Conservation (phyloP, 2,329 filamentous ascomycete species). For the Chrysoporthe austroafricana region DNA sequence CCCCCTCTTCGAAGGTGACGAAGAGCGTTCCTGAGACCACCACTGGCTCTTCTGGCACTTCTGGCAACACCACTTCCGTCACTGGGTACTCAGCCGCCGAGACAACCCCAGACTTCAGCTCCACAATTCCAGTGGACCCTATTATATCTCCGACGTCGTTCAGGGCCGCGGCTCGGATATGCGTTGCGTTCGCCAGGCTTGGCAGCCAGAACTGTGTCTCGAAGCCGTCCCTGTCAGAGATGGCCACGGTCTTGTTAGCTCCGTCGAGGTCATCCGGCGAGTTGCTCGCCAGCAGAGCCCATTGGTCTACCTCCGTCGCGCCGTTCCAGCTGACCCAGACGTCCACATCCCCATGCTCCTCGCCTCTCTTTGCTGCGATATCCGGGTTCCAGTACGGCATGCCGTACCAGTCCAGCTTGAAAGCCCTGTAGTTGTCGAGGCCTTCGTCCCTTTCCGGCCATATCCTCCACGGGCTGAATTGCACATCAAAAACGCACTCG, state of each 20-base stretch:
- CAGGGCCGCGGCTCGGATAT: constrained; percentile 27
- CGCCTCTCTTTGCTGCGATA: constrained; percentile 28
- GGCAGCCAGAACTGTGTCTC: constrained; percentile 14
- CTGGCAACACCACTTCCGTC: background rate
- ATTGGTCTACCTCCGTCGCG: constrained; percentile 35
- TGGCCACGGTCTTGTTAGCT: background rate
- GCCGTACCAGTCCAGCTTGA: constrained; percentile 35
- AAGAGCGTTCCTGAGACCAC: background rate
- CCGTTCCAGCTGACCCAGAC: constrained; percentile 40
- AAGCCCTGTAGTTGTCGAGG: constrained; percentile 32
- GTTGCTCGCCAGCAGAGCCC: constrained; percentile 14
- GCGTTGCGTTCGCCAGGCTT: background rate
- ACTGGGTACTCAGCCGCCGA: constrained; percentile 6
- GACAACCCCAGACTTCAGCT: constrained; percentile 9
- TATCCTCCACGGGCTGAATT: constrained; percentile 40
- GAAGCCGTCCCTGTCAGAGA: background rate
- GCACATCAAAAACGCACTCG: constrained; percentile 45
- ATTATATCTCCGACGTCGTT: constrained; percentile 25
- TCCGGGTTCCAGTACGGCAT: constrained; percentile 32
- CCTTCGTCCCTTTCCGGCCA: constrained; percentile 19
- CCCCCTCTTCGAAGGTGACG: background rate
- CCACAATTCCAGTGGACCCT: constrained; percentile 27
- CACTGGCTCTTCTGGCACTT: too few relatives aligned
- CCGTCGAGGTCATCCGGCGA: constrained; percentile 1
- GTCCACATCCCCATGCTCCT: constrained; percentile 31